Conservation (phyloP, 257 asterid genomes). For the Solanum virginianum region DNA sequence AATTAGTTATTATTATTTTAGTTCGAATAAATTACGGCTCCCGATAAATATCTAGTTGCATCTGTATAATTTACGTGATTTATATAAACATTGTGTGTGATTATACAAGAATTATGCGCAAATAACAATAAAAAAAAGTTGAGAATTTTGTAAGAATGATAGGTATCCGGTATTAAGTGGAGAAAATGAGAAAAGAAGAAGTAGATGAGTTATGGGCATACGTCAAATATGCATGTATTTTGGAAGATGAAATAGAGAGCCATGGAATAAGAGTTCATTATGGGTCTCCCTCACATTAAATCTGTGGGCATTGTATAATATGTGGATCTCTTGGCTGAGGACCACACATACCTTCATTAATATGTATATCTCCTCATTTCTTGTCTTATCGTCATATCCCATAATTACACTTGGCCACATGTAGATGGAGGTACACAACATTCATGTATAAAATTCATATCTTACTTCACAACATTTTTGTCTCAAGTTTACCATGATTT, state of each 20-base stretch:
- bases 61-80: no score
- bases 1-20: no score
- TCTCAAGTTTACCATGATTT: no score
- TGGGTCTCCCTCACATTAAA: neutral
- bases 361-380: neutral
- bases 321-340: neutral
- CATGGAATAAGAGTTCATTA: neutral
- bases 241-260: neutral
- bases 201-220: neutral
- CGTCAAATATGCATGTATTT: neutral
- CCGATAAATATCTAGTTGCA: no score
- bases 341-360: neutral
- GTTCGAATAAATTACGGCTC: no score
- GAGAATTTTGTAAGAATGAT: neutral
- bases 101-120: no score
- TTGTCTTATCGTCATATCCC: no score
- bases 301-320: neutral
- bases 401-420: neutral
- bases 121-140: neutral
- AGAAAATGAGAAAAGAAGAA: neutral
- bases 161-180: neutral
- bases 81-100: no score
- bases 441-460: no score
- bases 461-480: no score
- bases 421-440: no score